A percentile compares a stretch with the other conserved stretches of the same genome.
These are phyloP conservation scores for Daucus carota DNA, from an alignment of 129 eudicot genomes.

Conservation along the genomic window DH1_v3.0 NC_030389.2:10967501-10968000, in stretches of 20 bases:
- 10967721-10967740: slow-evolving; percentile 34
- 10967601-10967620: slow-evolving; percentile 22
- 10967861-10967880: slow-evolving; percentile 64
- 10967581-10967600: slow-evolving; percentile 36
- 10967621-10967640: slow-evolving; percentile 13
- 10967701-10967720: slow-evolving; percentile 23
- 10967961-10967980: slow-evolving; percentile 8
- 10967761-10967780: slow-evolving; percentile 37
- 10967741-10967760: slow-evolving; percentile 32
- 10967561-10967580: slow-evolving; percentile 43
- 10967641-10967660: slow-evolving; percentile 13
- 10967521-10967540: slow-evolving; percentile 25
- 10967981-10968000: slow-evolving; percentile 14
- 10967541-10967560: slow-evolving; percentile 50
- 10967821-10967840: slow-evolving; percentile 66
- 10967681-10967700: slow-evolving; percentile 25
- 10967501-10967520: slow-evolving; percentile 20
- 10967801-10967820: slow-evolving; percentile 33
- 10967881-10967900: slow-evolving; percentile 78
- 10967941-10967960: slow-evolving; percentile 41
- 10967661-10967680: slow-evolving; percentile 24
- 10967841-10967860: slow-evolving; percentile 70
- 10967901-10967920: slow-evolving; percentile 62
- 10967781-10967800: slow-evolving; percentile 20
- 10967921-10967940: slow-evolving; percentile 65